Base-by-base conservation (phyloP, 2,329 filamentous ascomycete genomes). In the Arthroderma sp. region DNA sequence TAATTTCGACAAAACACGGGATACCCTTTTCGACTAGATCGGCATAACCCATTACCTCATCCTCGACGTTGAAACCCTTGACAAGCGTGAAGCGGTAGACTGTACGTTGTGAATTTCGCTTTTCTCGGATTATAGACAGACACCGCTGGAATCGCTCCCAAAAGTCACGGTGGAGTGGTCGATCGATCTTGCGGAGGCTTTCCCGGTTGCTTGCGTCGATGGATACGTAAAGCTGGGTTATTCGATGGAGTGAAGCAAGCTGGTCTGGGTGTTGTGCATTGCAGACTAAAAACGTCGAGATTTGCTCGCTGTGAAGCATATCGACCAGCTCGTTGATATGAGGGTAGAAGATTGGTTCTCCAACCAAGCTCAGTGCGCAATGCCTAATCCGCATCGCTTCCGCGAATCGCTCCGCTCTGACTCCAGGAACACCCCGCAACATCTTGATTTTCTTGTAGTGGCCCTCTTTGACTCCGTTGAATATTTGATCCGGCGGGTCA, bases 391-490 rank as follows among this genome's bases (percentile, higher is more conserved):
- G 75, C 81, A 95, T 86, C 0, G 88, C 89, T 67, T 96, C 91
- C 5, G 82, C 79, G 58, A 94, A 96, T 3, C 91, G 77, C 63
- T 96, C 89, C 1, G 88, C 85, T 7, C 89, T 77, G 3, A 96
- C 86, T 4, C 91, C 91, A 0, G 91, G 89, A 1, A 96, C 85
- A 43, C 89, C 91, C 42, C 85, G 83, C 72, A 96, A 75, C 83
- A 93, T 91, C 64, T 94, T 94, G 66, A 96, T 96, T 67, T 96
- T 96, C 59, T 89, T 81, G 71, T 95, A 95, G 64, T 96, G 91
- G 10, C 83, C 84, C 47, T 81, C 80, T 61, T 93, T 94, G 51
- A 94, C 86, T 40, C 89, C 89, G 33, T 83, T 69, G 59, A 95
- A 94, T 54, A 96, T 94, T 55, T 87, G 64, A 27, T 94, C 83